Evolutionary conservation across 2,329 filamentous ascomycete genomes (phyloP).

Genomic region (Colletotrichum sp.): DNA sequence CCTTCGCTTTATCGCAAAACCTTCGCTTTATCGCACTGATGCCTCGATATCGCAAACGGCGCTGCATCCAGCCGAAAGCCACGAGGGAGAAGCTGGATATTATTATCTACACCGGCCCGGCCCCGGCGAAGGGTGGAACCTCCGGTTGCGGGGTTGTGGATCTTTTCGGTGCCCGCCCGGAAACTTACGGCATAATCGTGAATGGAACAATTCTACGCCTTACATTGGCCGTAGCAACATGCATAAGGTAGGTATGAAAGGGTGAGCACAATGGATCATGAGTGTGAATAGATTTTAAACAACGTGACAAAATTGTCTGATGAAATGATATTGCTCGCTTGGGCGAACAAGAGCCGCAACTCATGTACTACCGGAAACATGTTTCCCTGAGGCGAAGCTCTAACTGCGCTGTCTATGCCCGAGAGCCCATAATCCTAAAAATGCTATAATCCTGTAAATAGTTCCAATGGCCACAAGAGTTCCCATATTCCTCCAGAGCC

Average conservation of each 20-base stretch:
- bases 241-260: rapidly evolving
- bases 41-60: not conserved
- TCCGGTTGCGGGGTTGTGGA: not conserved
- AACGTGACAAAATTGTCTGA: not conserved
- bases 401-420: slow-evolving; percentile 35
- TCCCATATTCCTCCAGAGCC: slow-evolving; percentile 48
- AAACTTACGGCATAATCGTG: not conserved
- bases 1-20: not conserved
- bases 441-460: slow-evolving; percentile 50
- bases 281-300: not conserved
- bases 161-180: not conserved
- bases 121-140: not conserved
- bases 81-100: not conserved
- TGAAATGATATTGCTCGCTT: rapidly evolving
- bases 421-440: slow-evolving; percentile 36
- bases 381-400: rapidly evolving
- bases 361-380: rapidly evolving
- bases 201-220: rapidly evolving
- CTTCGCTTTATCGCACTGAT: not conserved
- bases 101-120: not conserved
- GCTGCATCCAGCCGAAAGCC: not conserved
- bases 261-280: not conserved
- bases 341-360: rapidly evolving
- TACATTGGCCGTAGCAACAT: not conserved
- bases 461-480: slow-evolving; percentile 45